Conservation (phyloP, 1,284 basidiomycete species). For the Ustilago bromivora region DNA sequence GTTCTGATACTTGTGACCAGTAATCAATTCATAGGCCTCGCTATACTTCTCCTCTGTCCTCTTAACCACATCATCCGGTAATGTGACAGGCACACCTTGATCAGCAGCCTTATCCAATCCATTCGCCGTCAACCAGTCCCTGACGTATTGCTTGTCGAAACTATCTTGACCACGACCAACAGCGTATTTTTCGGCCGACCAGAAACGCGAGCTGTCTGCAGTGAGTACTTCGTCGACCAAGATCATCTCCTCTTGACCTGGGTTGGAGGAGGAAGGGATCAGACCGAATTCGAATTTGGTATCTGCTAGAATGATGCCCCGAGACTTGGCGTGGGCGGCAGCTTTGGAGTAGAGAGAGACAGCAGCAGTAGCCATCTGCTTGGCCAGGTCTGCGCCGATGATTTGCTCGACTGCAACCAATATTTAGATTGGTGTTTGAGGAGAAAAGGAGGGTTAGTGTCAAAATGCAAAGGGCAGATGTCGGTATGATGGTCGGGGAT, state of each 20-base stretch:
- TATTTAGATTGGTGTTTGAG: background rate
- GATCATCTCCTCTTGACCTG: slow-evolving; percentile 74
- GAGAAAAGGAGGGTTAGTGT: background rate
- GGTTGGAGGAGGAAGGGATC: slow-evolving; percentile 26
- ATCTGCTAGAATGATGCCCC: slow-evolving; percentile 93
- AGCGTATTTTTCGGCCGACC: slow-evolving; percentile 82
- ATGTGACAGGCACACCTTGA: slow-evolving; percentile 55
- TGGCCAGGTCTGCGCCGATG: slow-evolving; percentile 74
- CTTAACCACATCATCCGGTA: slow-evolving; percentile 63
- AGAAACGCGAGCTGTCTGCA: slow-evolving; percentile 96
- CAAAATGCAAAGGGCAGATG: background rate
- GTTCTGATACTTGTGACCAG: slow-evolving; percentile 51
- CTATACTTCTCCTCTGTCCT: slow-evolving; percentile 65
- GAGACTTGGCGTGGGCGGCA: slow-evolving; percentile 79
- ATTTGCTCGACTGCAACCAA: slow-evolving; percentile 31
- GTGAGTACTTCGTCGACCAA: slow-evolving; percentile 96
- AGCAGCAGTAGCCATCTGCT: slow-evolving; percentile 76
- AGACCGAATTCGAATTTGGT: slow-evolving; percentile 92
- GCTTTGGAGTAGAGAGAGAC: slow-evolving; percentile 82
- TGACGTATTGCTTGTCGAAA: slow-evolving; percentile 96
- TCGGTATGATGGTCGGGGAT: background rate
- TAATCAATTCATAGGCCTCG: slow-evolving; percentile 65
- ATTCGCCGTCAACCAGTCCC: slow-evolving; percentile 78
- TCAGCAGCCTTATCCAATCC: slow-evolving; percentile 61
- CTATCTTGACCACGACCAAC: slow-evolving; percentile 84